phyloP scores from a whole-genome alignment of 345 rosid genomes.

The Aegle marmelos region DNA sequence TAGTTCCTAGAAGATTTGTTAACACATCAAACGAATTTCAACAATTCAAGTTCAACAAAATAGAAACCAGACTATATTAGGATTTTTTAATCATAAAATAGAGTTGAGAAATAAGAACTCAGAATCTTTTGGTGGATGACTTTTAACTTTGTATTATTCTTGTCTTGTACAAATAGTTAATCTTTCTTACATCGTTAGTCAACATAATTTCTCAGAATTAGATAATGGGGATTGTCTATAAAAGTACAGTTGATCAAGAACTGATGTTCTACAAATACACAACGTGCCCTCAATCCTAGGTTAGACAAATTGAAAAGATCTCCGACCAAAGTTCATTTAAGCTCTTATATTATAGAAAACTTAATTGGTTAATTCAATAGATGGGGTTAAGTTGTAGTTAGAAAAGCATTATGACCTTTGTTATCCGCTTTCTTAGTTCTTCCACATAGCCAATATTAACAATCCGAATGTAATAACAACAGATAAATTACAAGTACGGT shows the following conservation, averaged over 20 bases:
- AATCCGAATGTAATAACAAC: neutral
- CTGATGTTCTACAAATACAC: neutral
- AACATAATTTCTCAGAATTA: neutral
- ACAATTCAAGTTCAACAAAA: neutral
- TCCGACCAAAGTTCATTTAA: neutral
- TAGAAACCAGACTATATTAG: neutral
- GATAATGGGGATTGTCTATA: neutral
- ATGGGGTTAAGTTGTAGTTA: neutral
- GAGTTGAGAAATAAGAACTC: neutral
- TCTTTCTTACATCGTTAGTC: neutral
- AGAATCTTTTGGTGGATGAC: neutral
- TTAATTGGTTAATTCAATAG: neutral
- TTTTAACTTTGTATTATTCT: neutral
- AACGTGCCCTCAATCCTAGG: neutral
- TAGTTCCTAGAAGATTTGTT: neutral
- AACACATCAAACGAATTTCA: neutral
- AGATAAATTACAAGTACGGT: neutral
- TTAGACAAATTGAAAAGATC: neutral
- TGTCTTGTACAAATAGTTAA: neutral
- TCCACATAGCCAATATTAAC: neutral
- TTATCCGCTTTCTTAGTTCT: neutral
- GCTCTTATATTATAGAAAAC: neutral
- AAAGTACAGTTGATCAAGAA: neutral
- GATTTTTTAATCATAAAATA: neutral
- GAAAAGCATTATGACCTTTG: neutral